These are phyloP conservation scores for Dactylellina sp. DNA, from an alignment of 2,329 filamentous ascomycete species.

Conservation along the genomic window DNA sequence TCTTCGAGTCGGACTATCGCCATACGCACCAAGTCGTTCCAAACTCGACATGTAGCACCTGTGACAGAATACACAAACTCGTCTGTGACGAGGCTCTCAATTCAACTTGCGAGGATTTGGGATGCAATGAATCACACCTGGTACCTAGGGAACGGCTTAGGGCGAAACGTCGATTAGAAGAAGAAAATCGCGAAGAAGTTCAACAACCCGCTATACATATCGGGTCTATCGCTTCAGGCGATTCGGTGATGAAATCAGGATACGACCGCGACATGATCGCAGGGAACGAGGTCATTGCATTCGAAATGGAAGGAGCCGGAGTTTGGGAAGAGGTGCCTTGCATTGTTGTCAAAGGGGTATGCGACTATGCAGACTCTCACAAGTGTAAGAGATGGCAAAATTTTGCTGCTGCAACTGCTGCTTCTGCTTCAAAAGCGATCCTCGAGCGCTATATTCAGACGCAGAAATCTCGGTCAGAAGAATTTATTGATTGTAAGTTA, in stretches of 20 bases:
- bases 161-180: slow-evolving; percentile 15
- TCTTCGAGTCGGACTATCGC: slow-evolving; percentile 61
- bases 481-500: too few relatives aligned
- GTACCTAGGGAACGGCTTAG: too few relatives aligned
- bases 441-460: slow-evolving; percentile 53
- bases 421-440: slow-evolving; percentile 62
- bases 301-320: slow-evolving; percentile 64
- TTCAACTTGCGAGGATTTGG: slow-evolving; percentile 60
- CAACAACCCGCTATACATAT: slow-evolving; percentile 61
- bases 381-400: slow-evolving; percentile 64
- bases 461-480: too few relatives aligned
- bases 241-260: slow-evolving; percentile 63
- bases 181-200: slow-evolving; percentile 10
- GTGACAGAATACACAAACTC: too few relatives aligned
- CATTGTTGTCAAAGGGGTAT: slow-evolving; percentile 63
- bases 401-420: slow-evolving; percentile 64
- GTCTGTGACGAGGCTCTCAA: too few relatives aligned
- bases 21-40: slow-evolving; percentile 62
- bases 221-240: slow-evolving; percentile 62
- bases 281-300: slow-evolving; percentile 60
- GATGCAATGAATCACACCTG: slow-evolving; percentile 59
- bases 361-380: slow-evolving; percentile 65
- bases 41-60: too few relatives aligned
- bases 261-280: slow-evolving; percentile 61
- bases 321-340: slow-evolving; percentile 62